These are phyloP conservation scores for Trematosphaeria pertusa DNA, from an alignment of 2,329 filamentous ascomycete genomes.

Conservation along the genomic window DNA sequence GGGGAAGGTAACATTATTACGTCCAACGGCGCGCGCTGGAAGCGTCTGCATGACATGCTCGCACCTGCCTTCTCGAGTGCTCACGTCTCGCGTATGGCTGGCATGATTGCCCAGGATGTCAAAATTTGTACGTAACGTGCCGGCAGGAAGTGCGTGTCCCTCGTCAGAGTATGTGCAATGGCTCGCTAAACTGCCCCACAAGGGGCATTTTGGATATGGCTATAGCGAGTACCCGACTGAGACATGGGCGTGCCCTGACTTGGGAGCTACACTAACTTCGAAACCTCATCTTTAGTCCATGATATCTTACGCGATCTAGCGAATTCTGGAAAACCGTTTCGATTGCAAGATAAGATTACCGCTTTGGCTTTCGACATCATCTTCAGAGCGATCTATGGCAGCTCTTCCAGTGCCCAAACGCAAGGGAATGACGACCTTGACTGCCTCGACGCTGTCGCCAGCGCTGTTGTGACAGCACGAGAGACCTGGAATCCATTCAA, in stretches of 20 bases:
- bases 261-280: no score
- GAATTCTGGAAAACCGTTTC: slow-evolving; percentile 11
- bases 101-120: slow-evolving; percentile 44
- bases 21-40: slow-evolving; percentile 43
- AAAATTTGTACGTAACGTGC: no score
- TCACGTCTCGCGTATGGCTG: slow-evolving; percentile 38
- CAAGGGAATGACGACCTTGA: slow-evolving; percentile 7
- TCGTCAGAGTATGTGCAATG: no score
- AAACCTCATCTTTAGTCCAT: no score
- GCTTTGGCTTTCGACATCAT: slow-evolving; percentile 19
- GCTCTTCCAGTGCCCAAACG: slow-evolving; percentile 13
- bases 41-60: slow-evolving; percentile 42
- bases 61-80: slow-evolving; percentile 43
- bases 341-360: slow-evolving; percentile 13
- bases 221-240: no score
- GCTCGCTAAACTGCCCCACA: no score
- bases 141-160: no score
- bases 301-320: slow-evolving; percentile 14
- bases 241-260: no score
- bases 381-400: slow-evolving; percentile 11
- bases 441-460: not conserved
- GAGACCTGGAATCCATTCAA: no score
- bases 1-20: slow-evolving; percentile 39
- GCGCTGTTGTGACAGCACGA: not conserved
- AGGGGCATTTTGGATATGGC: no score